These are phyloP conservation scores for Nicotiana knightiana DNA, from an alignment of 257 asterid genomes.

Conservation along the genomic window DNA sequence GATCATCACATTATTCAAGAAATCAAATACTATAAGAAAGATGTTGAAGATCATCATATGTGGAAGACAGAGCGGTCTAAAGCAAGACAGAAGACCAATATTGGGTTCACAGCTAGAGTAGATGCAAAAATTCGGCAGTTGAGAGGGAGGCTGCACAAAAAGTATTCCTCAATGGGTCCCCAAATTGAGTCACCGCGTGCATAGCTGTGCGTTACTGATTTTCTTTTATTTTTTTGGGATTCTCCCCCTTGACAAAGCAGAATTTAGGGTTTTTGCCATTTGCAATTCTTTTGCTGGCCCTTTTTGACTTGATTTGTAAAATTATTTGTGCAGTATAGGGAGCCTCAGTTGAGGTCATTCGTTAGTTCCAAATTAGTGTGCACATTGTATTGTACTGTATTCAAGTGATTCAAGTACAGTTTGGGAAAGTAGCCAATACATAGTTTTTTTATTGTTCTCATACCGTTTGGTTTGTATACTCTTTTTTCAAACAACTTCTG, in stretches of 20 bases:
- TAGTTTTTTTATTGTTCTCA: background rate
- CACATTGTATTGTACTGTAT: background rate
- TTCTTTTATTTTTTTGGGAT: background rate
- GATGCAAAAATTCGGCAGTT: conserved; percentile 84
- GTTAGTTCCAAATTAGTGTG: conserved; percentile 8
- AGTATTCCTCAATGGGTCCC: conserved; percentile 39
- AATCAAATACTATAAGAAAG: conserved; percentile 72
- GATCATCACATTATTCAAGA: conserved; percentile 95
- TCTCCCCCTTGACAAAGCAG: background rate
- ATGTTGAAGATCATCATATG: conserved; percentile 78
- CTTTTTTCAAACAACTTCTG: background rate
- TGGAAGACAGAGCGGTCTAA: conserved; percentile 77
- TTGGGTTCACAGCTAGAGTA: conserved; percentile 89
- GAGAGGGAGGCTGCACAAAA: conserved; percentile 67
- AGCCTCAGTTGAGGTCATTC: background rate
- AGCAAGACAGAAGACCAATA: conserved; percentile 70
- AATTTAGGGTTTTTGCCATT: conserved; percentile 21
- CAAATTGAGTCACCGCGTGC: conserved; percentile 3
- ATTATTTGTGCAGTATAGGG: conserved; percentile 33
- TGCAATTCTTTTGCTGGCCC: conserved; percentile 10
- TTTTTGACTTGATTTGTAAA: conserved; percentile 11
- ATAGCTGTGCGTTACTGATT: conserved; percentile 7
- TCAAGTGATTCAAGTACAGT: conserved; percentile 2
- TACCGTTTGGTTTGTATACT: background rate
- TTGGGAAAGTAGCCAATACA: background rate